These are phyloP conservation scores for Gentiana dahurica DNA, from an alignment of 257 asterid species.

Conservation along the genomic window DNA sequence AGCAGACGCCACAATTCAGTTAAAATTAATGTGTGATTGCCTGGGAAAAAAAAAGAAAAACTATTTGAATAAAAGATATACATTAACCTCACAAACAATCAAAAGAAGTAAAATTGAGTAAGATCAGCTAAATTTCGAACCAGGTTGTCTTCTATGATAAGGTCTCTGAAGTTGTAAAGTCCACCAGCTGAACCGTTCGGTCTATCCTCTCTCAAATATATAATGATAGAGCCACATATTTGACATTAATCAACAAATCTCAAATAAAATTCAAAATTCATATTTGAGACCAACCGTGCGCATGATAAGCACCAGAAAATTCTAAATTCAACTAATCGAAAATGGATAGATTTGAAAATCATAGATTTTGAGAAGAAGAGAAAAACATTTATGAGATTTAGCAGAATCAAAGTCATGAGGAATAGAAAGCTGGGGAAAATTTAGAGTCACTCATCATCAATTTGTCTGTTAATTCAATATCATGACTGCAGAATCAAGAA, in stretches of 20 bases:
- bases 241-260: background rate
- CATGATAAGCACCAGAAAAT: no score
- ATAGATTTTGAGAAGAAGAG: no score
- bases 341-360: no score
- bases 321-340: no score
- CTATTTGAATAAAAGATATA: background rate
- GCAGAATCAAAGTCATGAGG: no score
- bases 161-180: slow-evolving; percentile 66
- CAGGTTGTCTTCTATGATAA: slow-evolving; percentile 80
- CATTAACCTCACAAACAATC: background rate
- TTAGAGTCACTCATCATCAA: no score
- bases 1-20: slow-evolving; percentile 78
- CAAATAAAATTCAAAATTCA: no score
- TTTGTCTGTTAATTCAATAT: no score
- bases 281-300: no score
- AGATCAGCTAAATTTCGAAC: slow-evolving; percentile 21
- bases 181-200: slow-evolving; percentile 95
- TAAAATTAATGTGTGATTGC: slow-evolving; percentile 45
- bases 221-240: slow-evolving; percentile 17
- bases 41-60: background rate
- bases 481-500: no score
- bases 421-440: no score
- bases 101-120: background rate
- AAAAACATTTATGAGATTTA: no score
- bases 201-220: slow-evolving; percentile 77